A percentile compares a stretch with the other conserved stretches of the same genome.
Evolutionary conservation across 176 grass and related monocot genomes (phyloP).

Genomic region (Aegilops bicornis): DNA sequence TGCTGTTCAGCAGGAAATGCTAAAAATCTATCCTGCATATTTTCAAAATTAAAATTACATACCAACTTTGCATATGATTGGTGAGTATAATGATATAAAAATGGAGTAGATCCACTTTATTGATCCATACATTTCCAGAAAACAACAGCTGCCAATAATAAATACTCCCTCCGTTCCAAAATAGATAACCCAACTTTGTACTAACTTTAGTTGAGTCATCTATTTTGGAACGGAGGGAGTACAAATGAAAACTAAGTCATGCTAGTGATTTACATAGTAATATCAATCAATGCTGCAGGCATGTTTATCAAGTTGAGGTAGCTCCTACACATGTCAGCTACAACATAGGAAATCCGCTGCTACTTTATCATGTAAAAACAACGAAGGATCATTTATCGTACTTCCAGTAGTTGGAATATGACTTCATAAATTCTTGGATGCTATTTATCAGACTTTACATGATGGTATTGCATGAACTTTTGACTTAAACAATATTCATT

Average conservation of each 20-base stretch:
- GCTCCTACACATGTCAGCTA: conserved; percentile 6
- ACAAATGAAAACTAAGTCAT: background rate
- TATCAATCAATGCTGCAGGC: background rate
- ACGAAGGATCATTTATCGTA: background rate
- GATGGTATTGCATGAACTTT: background rate
- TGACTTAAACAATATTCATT: background rate
- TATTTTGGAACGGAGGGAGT: no score
- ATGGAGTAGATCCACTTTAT: background rate
- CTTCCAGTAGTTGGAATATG: background rate
- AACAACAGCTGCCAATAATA: background rate
- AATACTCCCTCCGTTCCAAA: background rate
- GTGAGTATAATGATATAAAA: background rate
- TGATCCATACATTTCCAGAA: background rate
- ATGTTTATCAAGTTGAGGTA: background rate
- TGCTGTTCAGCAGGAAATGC: conserved; percentile 87
- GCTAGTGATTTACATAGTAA: conserved; percentile 7
- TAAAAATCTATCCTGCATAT: conserved; percentile 85
- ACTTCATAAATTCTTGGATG: background rate
- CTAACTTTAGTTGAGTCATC: no score
- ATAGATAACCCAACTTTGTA: no score
- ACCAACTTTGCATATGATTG: background rate
- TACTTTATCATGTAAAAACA: background rate
- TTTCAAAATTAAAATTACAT: background rate
- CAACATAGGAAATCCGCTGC: background rate
- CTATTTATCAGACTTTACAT: background rate